These are phyloP conservation scores for Phytophthora podocarpi DNA, from an alignment of 352 stramenopile genomes.

Conservation along the genomic window DNA sequence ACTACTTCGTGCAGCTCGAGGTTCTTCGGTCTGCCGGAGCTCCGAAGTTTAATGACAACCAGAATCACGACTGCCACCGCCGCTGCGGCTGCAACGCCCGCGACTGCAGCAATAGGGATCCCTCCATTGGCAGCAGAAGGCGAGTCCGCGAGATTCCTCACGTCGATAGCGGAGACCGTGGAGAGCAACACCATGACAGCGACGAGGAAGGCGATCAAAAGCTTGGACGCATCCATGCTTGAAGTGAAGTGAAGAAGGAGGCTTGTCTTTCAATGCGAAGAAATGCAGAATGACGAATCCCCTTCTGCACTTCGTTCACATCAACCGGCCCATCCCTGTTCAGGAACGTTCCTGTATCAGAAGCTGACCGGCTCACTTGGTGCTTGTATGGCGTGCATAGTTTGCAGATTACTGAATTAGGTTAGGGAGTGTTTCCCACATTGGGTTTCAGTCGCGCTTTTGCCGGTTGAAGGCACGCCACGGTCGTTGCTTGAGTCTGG, in stretches of 20 bases:
- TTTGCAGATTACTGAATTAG: conserved; percentile 27
- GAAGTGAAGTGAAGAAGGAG: not conserved
- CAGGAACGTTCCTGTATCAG: conserved; percentile 39
- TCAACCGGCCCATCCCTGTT: conserved; percentile 22
- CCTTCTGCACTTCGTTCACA: conserved; percentile 12
- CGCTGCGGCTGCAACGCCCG: conserved; percentile 22
- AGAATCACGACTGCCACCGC: conserved; percentile 28
- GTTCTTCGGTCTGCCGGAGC: conserved; percentile 18
- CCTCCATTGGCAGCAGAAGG: not conserved
- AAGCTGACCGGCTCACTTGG: conserved; percentile 9
- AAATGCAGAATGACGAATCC: conserved; percentile 35
- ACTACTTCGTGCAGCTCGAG: conserved; percentile 44
- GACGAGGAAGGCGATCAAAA: conserved; percentile 19
- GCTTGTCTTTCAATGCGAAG: conserved; percentile 20
- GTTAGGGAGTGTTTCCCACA: not conserved
- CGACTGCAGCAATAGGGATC: conserved; percentile 16
- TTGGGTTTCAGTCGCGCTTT: not conserved
- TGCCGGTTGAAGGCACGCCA: not conserved
- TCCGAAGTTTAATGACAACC: conserved; percentile 25
- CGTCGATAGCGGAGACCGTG: conserved; percentile 4
- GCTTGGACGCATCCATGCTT: conserved; percentile 27
- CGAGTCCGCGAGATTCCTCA: conserved; percentile 16
- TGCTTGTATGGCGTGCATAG: conserved; percentile 14
- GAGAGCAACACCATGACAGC: conserved; percentile 15
- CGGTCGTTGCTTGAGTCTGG: not conserved